A percentile compares a stretch with the other conserved stretches of the same genome.
These are phyloP conservation scores for Vitellaria paradoxa DNA, from an alignment of 179 eudicot species.

Conservation along the genomic window DNA sequence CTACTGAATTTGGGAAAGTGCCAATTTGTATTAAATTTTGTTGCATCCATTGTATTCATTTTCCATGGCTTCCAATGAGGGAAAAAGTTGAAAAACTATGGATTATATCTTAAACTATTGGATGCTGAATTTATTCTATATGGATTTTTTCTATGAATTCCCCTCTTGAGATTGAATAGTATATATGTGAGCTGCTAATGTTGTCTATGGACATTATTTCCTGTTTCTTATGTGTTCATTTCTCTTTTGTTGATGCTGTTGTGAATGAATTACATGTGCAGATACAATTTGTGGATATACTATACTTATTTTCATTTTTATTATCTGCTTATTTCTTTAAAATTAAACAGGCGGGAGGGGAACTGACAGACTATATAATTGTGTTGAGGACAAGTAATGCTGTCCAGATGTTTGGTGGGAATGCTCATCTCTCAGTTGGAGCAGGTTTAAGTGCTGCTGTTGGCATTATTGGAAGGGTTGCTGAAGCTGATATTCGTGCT, in stretches of 20 bases:
- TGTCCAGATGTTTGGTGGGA: constrained; percentile 72
- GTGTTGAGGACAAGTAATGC: constrained; percentile 79
- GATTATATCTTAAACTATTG: background rate
- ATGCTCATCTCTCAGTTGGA: constrained; percentile 79
- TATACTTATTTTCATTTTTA: background rate
- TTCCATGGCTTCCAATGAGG: background rate
- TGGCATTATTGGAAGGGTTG: constrained; percentile 81
- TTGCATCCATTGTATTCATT: background rate
- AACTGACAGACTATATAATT: constrained; percentile 77
- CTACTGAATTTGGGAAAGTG: background rate
- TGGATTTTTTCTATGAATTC: background rate
- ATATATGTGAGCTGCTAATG: background rate
- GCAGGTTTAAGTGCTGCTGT: constrained; percentile 94
- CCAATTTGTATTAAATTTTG: background rate
- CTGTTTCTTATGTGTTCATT: background rate
- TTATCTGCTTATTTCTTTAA: background rate
- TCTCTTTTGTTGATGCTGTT: background rate
- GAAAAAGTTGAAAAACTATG: background rate
- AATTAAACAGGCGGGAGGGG: constrained; percentile 77
- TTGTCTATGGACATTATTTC: background rate
- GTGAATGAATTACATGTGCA: background rate
- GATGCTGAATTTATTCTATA: background rate
- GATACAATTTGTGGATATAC: background rate
- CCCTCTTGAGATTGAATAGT: background rate
- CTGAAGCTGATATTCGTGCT: constrained; percentile 87